Base-by-base conservation (phyloP, 331 rosid genomes). In the Dryas integrifolia region DNA sequence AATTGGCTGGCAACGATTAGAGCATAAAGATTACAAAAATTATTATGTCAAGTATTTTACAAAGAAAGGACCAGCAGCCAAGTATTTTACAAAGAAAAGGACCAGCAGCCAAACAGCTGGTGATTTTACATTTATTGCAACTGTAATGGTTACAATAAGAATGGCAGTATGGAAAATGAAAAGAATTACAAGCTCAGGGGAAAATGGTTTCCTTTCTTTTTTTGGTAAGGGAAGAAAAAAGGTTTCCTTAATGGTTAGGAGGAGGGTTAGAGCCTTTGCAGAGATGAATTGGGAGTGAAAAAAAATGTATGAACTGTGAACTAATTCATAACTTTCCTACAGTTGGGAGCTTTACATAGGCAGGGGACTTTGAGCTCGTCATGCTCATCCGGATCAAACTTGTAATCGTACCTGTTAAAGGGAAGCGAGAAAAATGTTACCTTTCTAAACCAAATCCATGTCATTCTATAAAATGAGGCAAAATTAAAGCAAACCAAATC, bases 281-380 rank as follows among this genome's bases (percentile, higher is more conserved):
- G 39, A 38, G 46, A 45, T 35, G 49, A 59, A 35, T 44, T 58
- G 65, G 61, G 52, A 67, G 43, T 6, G 39, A 9, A 53, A 79
- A 76, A 78, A 60, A 76, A 80, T 73, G 85, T 52, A 69, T 50
- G 60, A 45, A 57, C 82, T 70, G 57, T 35, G 73, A 51, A 72
- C 88, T 84, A 95, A 79, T 92, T 92, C 97, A 89, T 88, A 83
- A 85, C 89, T 83, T 85, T 86, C 81, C 92, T 84, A 80, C 99
- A 95, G 61, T 81, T 81, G 35, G 89, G 80, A 59, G 99, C 82
- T 78, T 81, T 88, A 84, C 99, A 95, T 39, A 84, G 92, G 86
- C 99, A 95, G 21, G 96, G 97, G 52, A 95, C 96, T 86, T 87
- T 95, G 81, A 62, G 77, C 15, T 92, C 96, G 10, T 91, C 99